A percentile compares a stretch with the other conserved stretches of the same genome.
Conservation (phyloP, 768 basidiomycete genomes). For the Suillus ampliporus region DNA sequence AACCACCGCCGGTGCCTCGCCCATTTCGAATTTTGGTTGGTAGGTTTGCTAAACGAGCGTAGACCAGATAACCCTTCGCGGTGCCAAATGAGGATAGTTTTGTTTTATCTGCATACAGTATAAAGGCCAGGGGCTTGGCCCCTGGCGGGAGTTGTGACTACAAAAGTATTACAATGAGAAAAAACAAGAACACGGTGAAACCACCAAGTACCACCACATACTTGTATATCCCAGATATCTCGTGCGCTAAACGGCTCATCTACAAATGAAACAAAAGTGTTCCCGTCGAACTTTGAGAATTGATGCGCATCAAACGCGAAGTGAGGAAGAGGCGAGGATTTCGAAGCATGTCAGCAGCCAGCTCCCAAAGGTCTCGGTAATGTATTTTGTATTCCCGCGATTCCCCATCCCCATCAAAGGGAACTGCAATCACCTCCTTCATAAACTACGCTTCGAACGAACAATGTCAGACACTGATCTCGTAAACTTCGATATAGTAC, state of each 20-base stretch:
- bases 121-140: constrained; percentile 35
- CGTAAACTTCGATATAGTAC: no score
- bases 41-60: constrained; percentile 40
- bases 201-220: constrained; percentile 18
- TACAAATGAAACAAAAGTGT: constrained; percentile 33
- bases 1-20: constrained; percentile 38
- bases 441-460: constrained; percentile 14
- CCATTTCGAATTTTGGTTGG: constrained; percentile 39
- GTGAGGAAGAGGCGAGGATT: constrained; percentile 26
- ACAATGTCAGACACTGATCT: no score
- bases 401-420: constrained; percentile 19
- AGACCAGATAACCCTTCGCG: constrained; percentile 43
- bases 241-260: constrained; percentile 46
- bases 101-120: constrained; percentile 48
- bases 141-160: constrained; percentile 2
- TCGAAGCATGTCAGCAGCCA: constrained; percentile 32
- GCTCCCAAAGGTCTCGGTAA: constrained; percentile 31
- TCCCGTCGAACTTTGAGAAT: constrained; percentile 35
- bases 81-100: constrained; percentile 45
- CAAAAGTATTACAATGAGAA: neutral
- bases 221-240: constrained; percentile 44
- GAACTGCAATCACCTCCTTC: constrained; percentile 20
- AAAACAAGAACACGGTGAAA: neutral
- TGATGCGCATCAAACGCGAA: constrained; percentile 40
- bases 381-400: constrained; percentile 24